A percentile compares a stretch with the other conserved stretches of the same genome.
Evolutionary conservation across 1,284 basidiomycete genomes (phyloP).

Genomic region (Trichosporon sp.): DNA sequence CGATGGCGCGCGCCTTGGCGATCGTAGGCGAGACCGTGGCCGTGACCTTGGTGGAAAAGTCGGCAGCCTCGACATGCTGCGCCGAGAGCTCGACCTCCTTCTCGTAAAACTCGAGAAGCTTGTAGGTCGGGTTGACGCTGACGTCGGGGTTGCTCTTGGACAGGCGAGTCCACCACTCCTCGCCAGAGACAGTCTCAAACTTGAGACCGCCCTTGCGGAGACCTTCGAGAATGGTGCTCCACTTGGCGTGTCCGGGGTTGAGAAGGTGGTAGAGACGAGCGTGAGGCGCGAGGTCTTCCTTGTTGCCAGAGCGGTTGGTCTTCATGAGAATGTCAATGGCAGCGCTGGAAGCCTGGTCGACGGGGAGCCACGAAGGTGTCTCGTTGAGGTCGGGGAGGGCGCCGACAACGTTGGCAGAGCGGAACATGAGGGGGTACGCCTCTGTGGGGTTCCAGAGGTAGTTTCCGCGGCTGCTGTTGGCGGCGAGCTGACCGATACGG

Average conservation of each 20-base stretch:
- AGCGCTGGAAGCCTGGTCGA: constrained; percentile 46
- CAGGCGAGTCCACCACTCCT: constrained; percentile 54
- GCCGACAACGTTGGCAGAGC: constrained; percentile 49
- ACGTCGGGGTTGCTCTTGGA: constrained; percentile 50
- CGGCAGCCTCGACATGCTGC: constrained; percentile 23
- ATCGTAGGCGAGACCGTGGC: constrained; percentile 30
- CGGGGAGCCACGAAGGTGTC: constrained; percentile 56
- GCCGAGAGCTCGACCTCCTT: constrained; percentile 27
- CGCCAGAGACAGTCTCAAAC: constrained; percentile 65
- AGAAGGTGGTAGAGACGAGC: constrained; percentile 66
- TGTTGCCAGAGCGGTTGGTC: constrained; percentile 54
- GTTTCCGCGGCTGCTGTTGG: constrained; percentile 2
- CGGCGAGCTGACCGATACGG: constrained; percentile 7
- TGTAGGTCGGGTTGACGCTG: constrained; percentile 53
- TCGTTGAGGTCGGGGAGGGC: constrained; percentile 52
- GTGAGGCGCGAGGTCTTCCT: constrained; percentile 47
- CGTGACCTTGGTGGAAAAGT: constrained; percentile 31
- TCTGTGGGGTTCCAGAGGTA: constrained; percentile 62
- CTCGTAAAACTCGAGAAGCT: constrained; percentile 48
- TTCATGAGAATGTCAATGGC: not conserved
- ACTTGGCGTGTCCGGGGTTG: constrained; percentile 48
- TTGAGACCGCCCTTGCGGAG: constrained; percentile 60
- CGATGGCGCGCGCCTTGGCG: constrained; percentile 19
- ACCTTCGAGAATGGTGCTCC: constrained; percentile 59
- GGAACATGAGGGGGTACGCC: constrained; percentile 51